Percentiles rank a stretch among this genome's conserved stretches.
phyloP scores from a whole-genome alignment of 352 stramenopile species.

The Phytophthora niederhauseri region DNA sequence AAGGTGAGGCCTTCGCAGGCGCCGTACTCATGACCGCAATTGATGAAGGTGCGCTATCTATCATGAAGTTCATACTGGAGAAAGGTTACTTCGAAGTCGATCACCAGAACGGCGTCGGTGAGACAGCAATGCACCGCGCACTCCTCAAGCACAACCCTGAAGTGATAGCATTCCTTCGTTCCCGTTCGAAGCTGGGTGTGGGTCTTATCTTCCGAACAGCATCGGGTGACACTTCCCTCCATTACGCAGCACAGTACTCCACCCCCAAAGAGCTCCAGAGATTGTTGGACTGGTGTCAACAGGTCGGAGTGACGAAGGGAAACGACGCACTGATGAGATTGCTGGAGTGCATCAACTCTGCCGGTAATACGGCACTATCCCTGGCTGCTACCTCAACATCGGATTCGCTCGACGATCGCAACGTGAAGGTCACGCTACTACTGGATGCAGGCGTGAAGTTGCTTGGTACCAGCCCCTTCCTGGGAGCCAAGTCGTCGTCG shows the following conservation, averaged over 20 bases:
- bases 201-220: too few species aligned
- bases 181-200: neutral
- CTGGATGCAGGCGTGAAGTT: conserved; percentile 9
- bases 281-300: neutral
- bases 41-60: neutral
- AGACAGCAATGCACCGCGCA: neutral
- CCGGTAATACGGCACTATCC: conserved; percentile 13
- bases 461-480: conserved; percentile 4
- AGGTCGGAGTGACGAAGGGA: neutral
- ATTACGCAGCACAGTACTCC: neutral
- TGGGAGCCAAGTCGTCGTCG: neutral
- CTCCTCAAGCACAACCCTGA: neutral
- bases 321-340: neutral
- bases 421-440: too few species aligned
- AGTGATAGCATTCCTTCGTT: neutral
- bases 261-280: neutral
- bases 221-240: neutral
- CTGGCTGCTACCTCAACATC: conserved; percentile 5
- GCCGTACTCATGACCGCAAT: neutral
- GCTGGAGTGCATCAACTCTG: conserved; percentile 9
- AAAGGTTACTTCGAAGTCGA: neutral
- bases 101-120: neutral
- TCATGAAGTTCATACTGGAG: neutral
- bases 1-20: neutral
- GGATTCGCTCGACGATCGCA: conserved; percentile 12